Percentiles rank a stretch among this genome's conserved stretches.
Conservation (phyloP, 768 basidiomycete genomes). For the Hirschioporus abietinus region DNA sequence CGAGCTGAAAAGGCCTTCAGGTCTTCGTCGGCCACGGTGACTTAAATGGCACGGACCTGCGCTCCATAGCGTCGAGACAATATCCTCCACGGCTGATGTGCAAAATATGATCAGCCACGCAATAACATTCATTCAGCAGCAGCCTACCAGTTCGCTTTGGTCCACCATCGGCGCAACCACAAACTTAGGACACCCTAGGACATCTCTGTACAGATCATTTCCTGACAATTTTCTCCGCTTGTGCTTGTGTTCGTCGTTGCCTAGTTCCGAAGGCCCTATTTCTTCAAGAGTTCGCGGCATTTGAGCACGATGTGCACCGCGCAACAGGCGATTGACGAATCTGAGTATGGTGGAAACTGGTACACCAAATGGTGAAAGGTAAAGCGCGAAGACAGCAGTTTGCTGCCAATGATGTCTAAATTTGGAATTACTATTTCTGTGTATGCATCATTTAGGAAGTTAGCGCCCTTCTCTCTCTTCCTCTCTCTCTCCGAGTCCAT, state of each 20-base stretch:
- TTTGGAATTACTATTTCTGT: too few species aligned
- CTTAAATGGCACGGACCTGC: conserved; percentile 42
- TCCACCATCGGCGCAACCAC: conserved; percentile 99
- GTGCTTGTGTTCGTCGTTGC: not conserved
- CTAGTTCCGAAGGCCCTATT: not conserved
- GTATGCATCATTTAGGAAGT: too few species aligned
- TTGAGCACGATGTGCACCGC: not conserved
- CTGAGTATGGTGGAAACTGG: not conserved
- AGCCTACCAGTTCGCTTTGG: conserved; percentile 87
- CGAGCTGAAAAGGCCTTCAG: conserved; percentile 44
- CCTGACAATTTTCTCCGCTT: conserved; percentile 49
- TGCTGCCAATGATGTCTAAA: too few species aligned
- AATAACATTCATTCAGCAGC: not conserved
- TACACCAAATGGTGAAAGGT: not conserved
- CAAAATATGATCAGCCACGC: conserved; percentile 6
- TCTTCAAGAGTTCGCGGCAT: not conserved
- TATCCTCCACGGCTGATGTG: conserved; percentile 77
- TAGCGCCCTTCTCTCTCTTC: too few species aligned
- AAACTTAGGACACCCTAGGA: conserved; percentile 80
- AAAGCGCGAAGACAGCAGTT: not conserved
- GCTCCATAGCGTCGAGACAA: conserved; percentile 80
- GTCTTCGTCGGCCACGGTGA: conserved; percentile 8
- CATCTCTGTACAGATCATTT: conserved; percentile 77
- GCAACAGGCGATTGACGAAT: not conserved
- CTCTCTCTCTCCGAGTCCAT: too few species aligned